Percentiles rank a stretch among this genome's conserved stretches.
phyloP scores from a whole-genome alignment of 2,329 filamentous ascomycete genomes.

The Neopestalotiopsis rosae region DNA sequence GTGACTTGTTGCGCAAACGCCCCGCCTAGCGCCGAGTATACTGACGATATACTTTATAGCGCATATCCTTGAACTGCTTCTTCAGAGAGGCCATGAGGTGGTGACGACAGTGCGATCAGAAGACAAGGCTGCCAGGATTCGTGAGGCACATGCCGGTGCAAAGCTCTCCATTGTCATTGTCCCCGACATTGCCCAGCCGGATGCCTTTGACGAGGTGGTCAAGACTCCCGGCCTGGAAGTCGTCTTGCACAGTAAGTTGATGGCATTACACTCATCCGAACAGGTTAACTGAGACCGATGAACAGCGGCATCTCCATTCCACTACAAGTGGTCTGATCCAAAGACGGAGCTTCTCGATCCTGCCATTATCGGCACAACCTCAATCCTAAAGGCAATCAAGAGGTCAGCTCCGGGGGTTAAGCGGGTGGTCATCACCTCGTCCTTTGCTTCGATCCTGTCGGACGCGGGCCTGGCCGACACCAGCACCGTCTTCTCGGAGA shows the following conservation, averaged over 20 bases:
- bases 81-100: slow-evolving; percentile 55
- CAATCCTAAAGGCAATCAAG: slow-evolving; percentile 74
- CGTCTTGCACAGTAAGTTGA: slow-evolving; percentile 55
- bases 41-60: slow-evolving; percentile 39
- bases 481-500: slow-evolving; percentile 48
- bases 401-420: slow-evolving; percentile 64
- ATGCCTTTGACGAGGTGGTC: slow-evolving; percentile 73
- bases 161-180: slow-evolving; percentile 65
- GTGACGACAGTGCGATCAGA: slow-evolving; percentile 62
- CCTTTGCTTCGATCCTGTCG: slow-evolving; percentile 58
- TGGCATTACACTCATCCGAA: background rate
- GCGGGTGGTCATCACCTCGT: slow-evolving; percentile 69
- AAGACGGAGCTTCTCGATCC: slow-evolving; percentile 62
- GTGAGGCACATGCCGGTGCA: slow-evolving; percentile 51
- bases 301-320: slow-evolving; percentile 60
- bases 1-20: slow-evolving; percentile 22
- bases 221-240: slow-evolving; percentile 55
- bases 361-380: slow-evolving; percentile 65
- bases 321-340: slow-evolving; percentile 57
- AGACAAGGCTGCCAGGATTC: slow-evolving; percentile 58
- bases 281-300: too few relatives aligned
- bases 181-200: slow-evolving; percentile 74
- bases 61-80: slow-evolving; percentile 60
- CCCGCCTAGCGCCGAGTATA: background rate
- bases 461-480: slow-evolving; percentile 43